A percentile compares a stretch with the other conserved stretches of the same genome.
Conservation (phyloP, 257 asterid genomes). For the Przewalskia tangutica region DNA sequence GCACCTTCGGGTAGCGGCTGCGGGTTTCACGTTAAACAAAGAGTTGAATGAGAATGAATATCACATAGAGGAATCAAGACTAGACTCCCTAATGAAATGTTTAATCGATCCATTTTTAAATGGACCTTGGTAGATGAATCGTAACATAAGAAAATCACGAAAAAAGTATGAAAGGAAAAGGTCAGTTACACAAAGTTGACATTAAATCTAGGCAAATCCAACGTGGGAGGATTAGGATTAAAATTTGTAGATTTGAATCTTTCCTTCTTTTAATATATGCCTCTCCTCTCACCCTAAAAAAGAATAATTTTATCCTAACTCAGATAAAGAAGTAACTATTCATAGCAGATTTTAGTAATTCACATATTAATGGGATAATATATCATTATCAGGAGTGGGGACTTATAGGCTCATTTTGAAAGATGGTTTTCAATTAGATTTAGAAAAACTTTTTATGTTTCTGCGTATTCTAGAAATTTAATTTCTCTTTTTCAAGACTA, state of each 20-base stretch:
- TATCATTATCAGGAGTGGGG: background rate
- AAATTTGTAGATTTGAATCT: background rate
- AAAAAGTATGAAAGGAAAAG: background rate
- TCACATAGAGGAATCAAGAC: background rate
- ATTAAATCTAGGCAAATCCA: background rate
- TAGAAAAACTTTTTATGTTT: no score
- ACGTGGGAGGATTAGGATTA: slow-evolving; percentile 2
- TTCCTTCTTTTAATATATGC: background rate
- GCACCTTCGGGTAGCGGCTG: no score
- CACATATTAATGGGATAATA: background rate
- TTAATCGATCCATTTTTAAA: background rate
- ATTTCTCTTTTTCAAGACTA: no score
- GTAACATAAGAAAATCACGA: background rate
- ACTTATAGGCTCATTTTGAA: no score
- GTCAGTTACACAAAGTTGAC: background rate
- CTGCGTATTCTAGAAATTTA: no score
- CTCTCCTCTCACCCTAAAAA: background rate
- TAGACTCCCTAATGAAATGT: background rate
- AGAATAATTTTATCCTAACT: background rate
- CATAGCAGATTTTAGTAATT: background rate
- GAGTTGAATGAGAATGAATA: no score
- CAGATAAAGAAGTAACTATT: background rate
- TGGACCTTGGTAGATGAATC: background rate
- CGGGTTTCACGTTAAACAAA: no score
- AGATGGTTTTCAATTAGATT: no score